Conservation (phyloP, 148 eudicot genomes). For the Cornus kousa region DNA sequence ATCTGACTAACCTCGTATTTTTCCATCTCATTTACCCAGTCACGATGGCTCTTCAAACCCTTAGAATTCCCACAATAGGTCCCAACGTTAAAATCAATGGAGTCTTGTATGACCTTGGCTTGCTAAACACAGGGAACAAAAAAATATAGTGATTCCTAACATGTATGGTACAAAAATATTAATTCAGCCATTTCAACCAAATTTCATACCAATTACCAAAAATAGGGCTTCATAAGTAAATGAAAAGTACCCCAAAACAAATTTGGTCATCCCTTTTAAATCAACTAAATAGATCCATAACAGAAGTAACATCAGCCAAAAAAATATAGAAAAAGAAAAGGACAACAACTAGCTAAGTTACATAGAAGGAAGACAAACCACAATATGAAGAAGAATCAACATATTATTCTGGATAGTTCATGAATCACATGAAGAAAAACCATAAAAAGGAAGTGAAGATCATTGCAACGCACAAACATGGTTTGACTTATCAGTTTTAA, state of each 20-base stretch:
- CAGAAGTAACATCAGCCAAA: neutral
- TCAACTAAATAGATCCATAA: neutral
- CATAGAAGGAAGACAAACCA: neutral
- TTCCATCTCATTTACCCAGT: conserved; percentile 74
- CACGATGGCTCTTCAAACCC: conserved; percentile 46
- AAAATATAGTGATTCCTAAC: neutral
- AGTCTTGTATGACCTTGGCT: conserved; percentile 64
- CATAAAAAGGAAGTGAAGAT: no score
- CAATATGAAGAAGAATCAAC: neutral
- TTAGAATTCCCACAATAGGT: conserved; percentile 56
- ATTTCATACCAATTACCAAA: neutral
- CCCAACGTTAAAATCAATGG: conserved; percentile 71
- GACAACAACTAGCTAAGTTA: neutral
- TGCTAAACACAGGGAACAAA: conserved; percentile 47
- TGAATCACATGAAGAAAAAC: no score
- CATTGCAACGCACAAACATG: no score
- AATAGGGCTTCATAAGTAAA: neutral
- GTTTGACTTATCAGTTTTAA: no score
- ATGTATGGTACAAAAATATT: neutral
- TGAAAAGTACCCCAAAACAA: neutral
- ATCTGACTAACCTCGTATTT: conserved; percentile 62
- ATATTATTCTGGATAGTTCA: neutral
- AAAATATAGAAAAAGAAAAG: no score
- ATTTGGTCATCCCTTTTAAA: neutral
- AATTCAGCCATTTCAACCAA: neutral